phyloP scores from a whole-genome alignment of 169 alveolate species.

The Babesia caballi region DNA sequence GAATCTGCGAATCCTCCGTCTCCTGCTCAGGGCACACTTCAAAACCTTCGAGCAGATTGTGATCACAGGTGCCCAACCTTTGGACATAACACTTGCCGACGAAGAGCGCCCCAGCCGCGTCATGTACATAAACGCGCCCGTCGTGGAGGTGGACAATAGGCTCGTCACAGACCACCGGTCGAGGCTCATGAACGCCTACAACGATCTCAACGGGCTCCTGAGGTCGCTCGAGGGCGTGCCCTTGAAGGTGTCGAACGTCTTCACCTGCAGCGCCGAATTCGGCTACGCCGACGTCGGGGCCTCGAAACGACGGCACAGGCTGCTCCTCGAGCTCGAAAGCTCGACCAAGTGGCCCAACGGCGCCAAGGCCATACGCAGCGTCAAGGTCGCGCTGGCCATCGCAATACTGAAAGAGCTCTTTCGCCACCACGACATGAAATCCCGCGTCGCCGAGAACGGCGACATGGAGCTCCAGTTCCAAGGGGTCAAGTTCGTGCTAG shows the following conservation, averaged over 20 bases:
- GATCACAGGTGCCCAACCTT: not conserved
- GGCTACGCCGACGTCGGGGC: conserved; percentile 32
- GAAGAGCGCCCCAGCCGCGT: not conserved
- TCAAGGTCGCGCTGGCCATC: conserved; percentile 12
- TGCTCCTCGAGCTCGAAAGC: conserved; percentile 21
- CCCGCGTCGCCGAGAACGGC: conserved; percentile 16
- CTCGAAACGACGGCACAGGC: not conserved
- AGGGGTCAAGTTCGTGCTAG: not conserved
- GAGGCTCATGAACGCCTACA: conserved; percentile 30
- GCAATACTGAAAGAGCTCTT: conserved; percentile 30
- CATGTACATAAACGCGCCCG: not conserved
- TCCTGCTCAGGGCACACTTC: not conserved
- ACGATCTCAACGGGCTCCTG: conserved; percentile 39
- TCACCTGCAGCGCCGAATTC: conserved; percentile 3
- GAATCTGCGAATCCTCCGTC: not conserved
- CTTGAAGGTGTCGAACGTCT: conserved; percentile 30
- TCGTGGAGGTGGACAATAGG: not conserved
- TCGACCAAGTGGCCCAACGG: conserved; percentile 40
- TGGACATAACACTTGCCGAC: no score
- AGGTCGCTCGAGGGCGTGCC: conserved; percentile 41
- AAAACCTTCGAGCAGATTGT: not conserved
- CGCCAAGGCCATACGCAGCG: not conserved
- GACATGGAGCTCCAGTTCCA: conserved; percentile 23
- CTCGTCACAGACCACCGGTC: conserved; percentile 22
- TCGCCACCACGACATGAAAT: not conserved